A percentile compares a stretch with the other conserved stretches of the same genome.
Evolutionary conservation across 1,284 basidiomycete species (phyloP).

Genomic region (Athelia psychrophila): DNA sequence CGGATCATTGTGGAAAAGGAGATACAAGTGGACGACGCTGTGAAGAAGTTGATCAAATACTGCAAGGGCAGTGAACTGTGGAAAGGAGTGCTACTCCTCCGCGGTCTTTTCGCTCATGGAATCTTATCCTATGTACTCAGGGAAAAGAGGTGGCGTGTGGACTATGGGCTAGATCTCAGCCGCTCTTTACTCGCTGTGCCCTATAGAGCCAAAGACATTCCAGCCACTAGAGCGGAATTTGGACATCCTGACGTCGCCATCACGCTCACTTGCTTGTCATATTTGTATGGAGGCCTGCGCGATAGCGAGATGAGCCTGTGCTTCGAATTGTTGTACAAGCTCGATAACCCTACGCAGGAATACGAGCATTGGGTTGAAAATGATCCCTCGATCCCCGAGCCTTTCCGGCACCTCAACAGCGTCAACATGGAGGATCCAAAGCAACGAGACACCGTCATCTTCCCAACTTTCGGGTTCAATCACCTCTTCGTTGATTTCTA

Average conservation of each 20-base stretch:
- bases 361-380: conserved; percentile 39
- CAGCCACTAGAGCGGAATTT: conserved; percentile 49
- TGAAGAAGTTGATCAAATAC: neutral
- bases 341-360: conserved; percentile 41
- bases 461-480: conserved; percentile 31
- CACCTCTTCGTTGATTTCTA: conserved; percentile 46
- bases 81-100: conserved; percentile 6
- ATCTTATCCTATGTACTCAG: conserved; percentile 22
- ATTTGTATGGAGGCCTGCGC: conserved; percentile 48
- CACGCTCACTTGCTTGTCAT: conserved; percentile 46
- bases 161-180: conserved; percentile 24
- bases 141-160: conserved; percentile 27
- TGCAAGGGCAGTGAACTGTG: neutral
- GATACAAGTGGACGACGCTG: neutral
- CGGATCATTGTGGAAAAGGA: neutral
- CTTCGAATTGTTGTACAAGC: conserved; percentile 39
- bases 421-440: conserved; percentile 40
- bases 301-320: conserved; percentile 34
- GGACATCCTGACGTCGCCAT: conserved; percentile 53
- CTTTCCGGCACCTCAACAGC: conserved; percentile 28
- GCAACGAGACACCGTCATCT: conserved; percentile 26
- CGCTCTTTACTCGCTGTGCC: conserved; percentile 29
- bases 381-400: conserved; percentile 21
- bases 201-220: conserved; percentile 38
- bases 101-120: conserved; percentile 24